These are phyloP conservation scores for Theileria equi DNA, from an alignment of 169 alveolate species.

Conservation along the genomic window DNA sequence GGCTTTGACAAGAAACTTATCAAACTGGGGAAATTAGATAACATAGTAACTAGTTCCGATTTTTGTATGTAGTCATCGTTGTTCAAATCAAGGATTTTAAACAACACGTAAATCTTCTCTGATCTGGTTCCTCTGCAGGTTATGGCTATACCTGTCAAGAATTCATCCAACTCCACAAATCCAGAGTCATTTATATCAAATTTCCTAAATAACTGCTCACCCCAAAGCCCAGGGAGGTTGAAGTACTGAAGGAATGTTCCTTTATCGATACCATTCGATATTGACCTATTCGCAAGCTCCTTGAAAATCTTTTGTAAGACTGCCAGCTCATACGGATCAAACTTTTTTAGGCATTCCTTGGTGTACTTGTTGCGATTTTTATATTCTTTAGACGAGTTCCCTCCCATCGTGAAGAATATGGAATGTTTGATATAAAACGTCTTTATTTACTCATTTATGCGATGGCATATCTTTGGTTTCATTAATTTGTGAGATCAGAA, in stretches of 20 bases:
- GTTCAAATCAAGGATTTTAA: slow-evolving; percentile 80
- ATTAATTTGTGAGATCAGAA: no score
- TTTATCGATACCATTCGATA: slow-evolving; percentile 76
- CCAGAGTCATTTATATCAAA: slow-evolving; percentile 75
- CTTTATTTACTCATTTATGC: neutral
- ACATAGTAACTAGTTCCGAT: slow-evolving; percentile 82
- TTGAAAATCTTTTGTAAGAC: slow-evolving; percentile 70
- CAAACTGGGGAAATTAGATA: slow-evolving; percentile 80
- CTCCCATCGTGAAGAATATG: slow-evolving; percentile 6
- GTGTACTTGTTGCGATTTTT: slow-evolving; percentile 18
- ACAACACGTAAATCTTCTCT: slow-evolving; percentile 78
- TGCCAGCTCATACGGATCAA: slow-evolving; percentile 71
- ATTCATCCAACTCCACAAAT: slow-evolving; percentile 79
- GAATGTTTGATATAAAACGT: neutral
- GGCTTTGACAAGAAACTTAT: slow-evolving; percentile 58
- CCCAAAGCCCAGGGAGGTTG: slow-evolving; percentile 86
- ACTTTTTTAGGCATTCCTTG: slow-evolving; percentile 42
- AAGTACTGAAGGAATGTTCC: slow-evolving; percentile 83
- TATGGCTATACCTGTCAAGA: slow-evolving; percentile 76
- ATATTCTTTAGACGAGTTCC: slow-evolving; percentile 3
- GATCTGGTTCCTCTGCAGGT: slow-evolving; percentile 84
- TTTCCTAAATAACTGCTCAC: slow-evolving; percentile 78
- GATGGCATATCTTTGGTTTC: no score
- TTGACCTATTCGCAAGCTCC: slow-evolving; percentile 76
- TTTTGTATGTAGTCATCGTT: slow-evolving; percentile 77